phyloP scores from a whole-genome alignment of 2,329 filamentous ascomycete genomes.

The Orbilia javanica region DNA sequence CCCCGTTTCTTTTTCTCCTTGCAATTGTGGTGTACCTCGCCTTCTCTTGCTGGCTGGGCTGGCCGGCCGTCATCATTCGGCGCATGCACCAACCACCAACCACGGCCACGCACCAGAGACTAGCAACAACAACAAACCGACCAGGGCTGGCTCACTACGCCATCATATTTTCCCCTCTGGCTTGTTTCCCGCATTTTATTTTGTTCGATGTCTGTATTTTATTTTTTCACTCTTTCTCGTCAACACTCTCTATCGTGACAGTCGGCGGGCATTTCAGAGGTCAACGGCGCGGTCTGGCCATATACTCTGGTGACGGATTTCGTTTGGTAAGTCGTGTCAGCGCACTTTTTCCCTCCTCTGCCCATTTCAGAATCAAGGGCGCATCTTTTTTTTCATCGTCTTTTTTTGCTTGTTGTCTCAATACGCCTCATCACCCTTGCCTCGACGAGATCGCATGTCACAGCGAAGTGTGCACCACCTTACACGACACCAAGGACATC shows the following conservation, averaged over 20 bases:
- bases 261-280: constrained; percentile 31
- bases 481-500: constrained; percentile 31
- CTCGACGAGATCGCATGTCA: constrained; percentile 53
- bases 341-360: constrained; percentile 39
- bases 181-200: constrained; percentile 58
- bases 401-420: constrained; percentile 17
- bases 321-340: constrained; percentile 49
- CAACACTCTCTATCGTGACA: constrained; percentile 42
- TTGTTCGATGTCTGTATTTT: no score
- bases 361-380: constrained; percentile 40
- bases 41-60: constrained; percentile 45
- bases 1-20: constrained; percentile 49
- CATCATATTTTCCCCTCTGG: constrained; percentile 57
- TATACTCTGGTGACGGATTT: constrained; percentile 1
- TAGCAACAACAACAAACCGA: constrained; percentile 41
- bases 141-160: constrained; percentile 50
- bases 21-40: constrained; percentile 12
- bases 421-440: constrained; percentile 57
- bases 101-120: constrained; percentile 46
- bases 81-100: constrained; percentile 58
- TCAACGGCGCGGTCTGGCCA: constrained; percentile 31
- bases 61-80: constrained; percentile 56
- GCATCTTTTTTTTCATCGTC: constrained; percentile 51
- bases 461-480: constrained; percentile 44
- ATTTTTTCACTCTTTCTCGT: constrained; percentile 43